A percentile compares a stretch with the other conserved stretches of the same genome.
These are phyloP conservation scores for Trapa bicornis DNA, from an alignment of 345 rosid species.

Conservation along the genomic window DNA sequence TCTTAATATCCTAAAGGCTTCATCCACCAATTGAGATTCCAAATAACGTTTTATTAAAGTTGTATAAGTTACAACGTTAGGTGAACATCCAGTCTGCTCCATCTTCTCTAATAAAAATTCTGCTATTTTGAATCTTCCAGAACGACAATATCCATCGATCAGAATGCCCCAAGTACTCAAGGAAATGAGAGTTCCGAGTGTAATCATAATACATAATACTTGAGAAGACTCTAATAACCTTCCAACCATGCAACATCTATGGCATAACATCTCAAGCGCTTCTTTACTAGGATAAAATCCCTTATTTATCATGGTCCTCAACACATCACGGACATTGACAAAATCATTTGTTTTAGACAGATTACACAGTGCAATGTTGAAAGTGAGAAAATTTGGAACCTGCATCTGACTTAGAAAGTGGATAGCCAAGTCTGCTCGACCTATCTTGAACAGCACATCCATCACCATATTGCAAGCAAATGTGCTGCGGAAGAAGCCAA, in stretches of 20 bases:
- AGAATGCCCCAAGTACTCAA: slow-evolving; percentile 42
- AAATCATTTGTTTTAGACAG: slow-evolving; percentile 37
- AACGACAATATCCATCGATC: slow-evolving; percentile 33
- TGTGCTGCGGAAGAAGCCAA: slow-evolving; percentile 44
- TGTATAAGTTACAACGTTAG: slow-evolving; percentile 54
- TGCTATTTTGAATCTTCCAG: slow-evolving; percentile 32
- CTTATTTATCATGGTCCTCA: slow-evolving; percentile 34
- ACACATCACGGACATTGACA: slow-evolving; percentile 21
- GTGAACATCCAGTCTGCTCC: slow-evolving; percentile 38
- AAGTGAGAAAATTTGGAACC: slow-evolving; percentile 44
- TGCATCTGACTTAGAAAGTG: slow-evolving; percentile 26
- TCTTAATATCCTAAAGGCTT: slow-evolving; percentile 30
- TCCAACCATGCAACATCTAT: slow-evolving; percentile 33
- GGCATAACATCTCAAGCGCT: slow-evolving; percentile 43
- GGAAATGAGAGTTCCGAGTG: slow-evolving; percentile 36
- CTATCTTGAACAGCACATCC: slow-evolving; percentile 42
- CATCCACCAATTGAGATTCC: slow-evolving; percentile 30
- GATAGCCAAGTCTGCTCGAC: slow-evolving; percentile 26
- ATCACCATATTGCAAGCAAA: slow-evolving; percentile 50
- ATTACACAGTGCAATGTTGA: slow-evolving; percentile 44
- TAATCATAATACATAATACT: slow-evolving; percentile 39
- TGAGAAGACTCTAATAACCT: slow-evolving; percentile 30
- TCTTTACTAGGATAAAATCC: slow-evolving; percentile 48
- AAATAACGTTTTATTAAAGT: slow-evolving; percentile 45
- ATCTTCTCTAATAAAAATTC: slow-evolving; percentile 38